Conservation (phyloP, 2,329 filamentous ascomycete genomes). For the Biscogniauxia marginata region DNA sequence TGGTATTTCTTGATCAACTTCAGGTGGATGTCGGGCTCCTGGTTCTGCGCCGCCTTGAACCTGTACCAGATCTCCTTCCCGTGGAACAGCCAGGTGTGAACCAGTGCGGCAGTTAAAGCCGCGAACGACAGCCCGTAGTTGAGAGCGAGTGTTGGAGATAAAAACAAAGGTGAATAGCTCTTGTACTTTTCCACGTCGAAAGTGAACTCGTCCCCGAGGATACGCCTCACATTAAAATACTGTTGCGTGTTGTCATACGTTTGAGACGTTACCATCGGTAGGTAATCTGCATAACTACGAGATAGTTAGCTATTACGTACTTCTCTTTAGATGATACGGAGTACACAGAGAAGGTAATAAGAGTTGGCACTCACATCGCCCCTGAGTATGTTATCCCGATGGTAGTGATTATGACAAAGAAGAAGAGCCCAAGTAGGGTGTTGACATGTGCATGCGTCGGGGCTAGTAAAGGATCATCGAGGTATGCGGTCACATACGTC, state of each 20-base stretch:
- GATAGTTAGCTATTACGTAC: conserved; percentile 9
- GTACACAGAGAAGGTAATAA: not conserved
- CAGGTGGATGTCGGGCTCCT: conserved; percentile 49
- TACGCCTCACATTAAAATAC: conserved; percentile 50
- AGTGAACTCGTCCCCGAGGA: conserved; percentile 47
- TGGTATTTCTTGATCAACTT: conserved; percentile 54
- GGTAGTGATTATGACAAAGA: conserved; percentile 43
- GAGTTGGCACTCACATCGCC: conserved; percentile 37
- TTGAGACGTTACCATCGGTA: conserved; percentile 54
- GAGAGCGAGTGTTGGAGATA: conserved; percentile 46
- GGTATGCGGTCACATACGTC: conserved; percentile 37
- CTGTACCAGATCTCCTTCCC: conserved; percentile 45
- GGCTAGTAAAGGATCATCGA: conserved; percentile 34
- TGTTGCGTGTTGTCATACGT: conserved; percentile 57
- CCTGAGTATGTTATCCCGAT: conserved; percentile 48
- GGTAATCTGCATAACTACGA: conserved; percentile 45
- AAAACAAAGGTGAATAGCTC: conserved; percentile 54
- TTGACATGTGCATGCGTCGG: conserved; percentile 41
- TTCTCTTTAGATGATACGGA: not conserved
- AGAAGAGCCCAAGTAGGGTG: conserved; percentile 40
- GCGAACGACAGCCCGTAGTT: conserved; percentile 54
- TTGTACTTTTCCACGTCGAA: conserved; percentile 53
- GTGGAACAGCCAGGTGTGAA: conserved; percentile 39
- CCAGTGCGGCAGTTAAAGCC: conserved; percentile 45
- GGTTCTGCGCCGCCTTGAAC: conserved; percentile 44